Conservation (phyloP, 129 eudicot genomes). For the Ambrosia artemisiifolia region DNA sequence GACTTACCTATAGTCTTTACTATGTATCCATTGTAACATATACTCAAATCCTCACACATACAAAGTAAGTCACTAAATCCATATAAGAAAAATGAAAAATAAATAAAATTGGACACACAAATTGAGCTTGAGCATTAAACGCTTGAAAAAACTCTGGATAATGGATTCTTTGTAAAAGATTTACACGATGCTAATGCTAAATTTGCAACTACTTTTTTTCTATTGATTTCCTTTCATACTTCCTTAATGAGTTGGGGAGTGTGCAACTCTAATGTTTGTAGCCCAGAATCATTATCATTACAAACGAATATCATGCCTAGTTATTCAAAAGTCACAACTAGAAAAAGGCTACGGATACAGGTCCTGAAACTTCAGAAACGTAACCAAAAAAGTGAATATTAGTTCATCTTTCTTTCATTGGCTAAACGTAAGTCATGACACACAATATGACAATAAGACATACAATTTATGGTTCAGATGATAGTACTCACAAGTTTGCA, state of each 20-base stretch:
- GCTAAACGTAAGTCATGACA: constrained; percentile 5
- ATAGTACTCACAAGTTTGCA: constrained; percentile 81
- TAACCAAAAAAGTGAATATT: not conserved
- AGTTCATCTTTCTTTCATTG: not conserved
- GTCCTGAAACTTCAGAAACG: constrained; percentile 2
- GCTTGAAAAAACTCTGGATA: too few species aligned
- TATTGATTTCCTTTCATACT: too few species aligned
- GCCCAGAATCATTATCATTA: not conserved
- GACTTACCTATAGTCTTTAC: too few species aligned
- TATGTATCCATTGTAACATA: too few species aligned
- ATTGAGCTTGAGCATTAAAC: too few species aligned
- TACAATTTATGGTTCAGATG: not conserved
- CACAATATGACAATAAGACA: not conserved
- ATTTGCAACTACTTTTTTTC: too few species aligned
- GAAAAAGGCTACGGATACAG: constrained; percentile 3
- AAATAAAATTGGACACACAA: too few species aligned
- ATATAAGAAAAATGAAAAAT: too few species aligned
- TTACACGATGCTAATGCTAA: too few species aligned
- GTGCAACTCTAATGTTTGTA: not conserved
- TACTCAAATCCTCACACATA: not conserved
- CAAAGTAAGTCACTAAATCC: not conserved
- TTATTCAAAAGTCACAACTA: not conserved
- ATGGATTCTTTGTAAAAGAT: too few species aligned
- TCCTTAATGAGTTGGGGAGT: too few species aligned
- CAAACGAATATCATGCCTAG: constrained; percentile 3